Percentiles rank a stretch among this genome's conserved stretches.
Evolutionary conservation across 306 rosid genomes (phyloP).

Genomic region (Notholithocarpus densiflorus): DNA sequence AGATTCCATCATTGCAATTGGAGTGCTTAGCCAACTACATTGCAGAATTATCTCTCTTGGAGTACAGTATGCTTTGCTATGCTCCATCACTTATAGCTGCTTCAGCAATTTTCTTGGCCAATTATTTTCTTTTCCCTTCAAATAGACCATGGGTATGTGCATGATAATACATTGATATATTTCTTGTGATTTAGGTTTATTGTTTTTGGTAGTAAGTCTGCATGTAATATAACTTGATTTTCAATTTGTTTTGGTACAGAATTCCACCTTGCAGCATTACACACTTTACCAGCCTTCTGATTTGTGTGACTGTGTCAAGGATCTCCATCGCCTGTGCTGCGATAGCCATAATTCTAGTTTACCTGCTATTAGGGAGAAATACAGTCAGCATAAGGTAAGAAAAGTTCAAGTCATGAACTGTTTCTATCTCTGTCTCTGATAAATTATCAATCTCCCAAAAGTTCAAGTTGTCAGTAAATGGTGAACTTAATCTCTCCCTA

Average conservation of each 20-base stretch:
- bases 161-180: not conserved
- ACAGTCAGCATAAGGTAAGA: constrained; percentile 58
- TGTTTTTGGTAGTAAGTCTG: not conserved
- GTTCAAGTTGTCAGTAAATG: no score
- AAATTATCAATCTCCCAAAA: no score
- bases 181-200: not conserved
- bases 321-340: constrained; percentile 49
- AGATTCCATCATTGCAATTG: constrained; percentile 66
- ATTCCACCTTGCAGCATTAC: constrained; percentile 56
- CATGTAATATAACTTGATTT: not conserved
- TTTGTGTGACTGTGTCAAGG: constrained; percentile 35
- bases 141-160: constrained; percentile 81
- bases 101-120: constrained; percentile 84
- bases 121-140: constrained; percentile 57
- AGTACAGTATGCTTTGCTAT: constrained; percentile 75
- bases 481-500: no score
- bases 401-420: no score
- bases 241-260: constrained; percentile 27
- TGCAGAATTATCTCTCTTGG: constrained; percentile 84
- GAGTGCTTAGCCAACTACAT: constrained; percentile 88
- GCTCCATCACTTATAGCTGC: constrained; percentile 87
- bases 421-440: no score
- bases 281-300: constrained; percentile 47
- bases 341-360: constrained; percentile 37
- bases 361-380: constrained; percentile 56